These are phyloP conservation scores for Capronia epimyces DNA, from an alignment of 2,329 filamentous ascomycete genomes.

Conservation along the genomic window DNA sequence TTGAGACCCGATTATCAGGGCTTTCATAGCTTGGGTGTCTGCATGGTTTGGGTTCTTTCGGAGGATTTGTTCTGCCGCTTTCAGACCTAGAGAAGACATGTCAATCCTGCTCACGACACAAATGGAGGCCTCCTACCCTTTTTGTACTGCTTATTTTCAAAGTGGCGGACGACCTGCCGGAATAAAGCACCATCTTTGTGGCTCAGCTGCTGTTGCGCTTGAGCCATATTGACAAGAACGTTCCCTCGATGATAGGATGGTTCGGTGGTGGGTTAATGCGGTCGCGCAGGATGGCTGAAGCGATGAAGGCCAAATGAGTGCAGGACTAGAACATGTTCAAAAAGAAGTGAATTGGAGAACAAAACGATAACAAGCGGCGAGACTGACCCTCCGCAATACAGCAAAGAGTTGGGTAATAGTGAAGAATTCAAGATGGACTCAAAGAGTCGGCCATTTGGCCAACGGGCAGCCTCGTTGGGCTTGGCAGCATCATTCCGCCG, in stretches of 20 bases:
- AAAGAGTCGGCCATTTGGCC: background rate
- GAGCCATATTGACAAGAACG: conserved; percentile 24
- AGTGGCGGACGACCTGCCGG: conserved; percentile 87
- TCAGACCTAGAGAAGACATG: conserved; percentile 59
- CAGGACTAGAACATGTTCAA: conserved; percentile 14
- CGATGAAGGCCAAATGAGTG: background rate
- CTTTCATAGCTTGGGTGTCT: conserved; percentile 98
- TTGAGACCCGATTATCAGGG: conserved; percentile 87
- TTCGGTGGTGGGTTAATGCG: background rate
- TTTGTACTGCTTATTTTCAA: conserved; percentile 99
- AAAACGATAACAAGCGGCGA: conserved; percentile 2
- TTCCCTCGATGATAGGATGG: background rate
- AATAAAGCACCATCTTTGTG: conserved; percentile 94
- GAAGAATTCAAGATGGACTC: background rate
- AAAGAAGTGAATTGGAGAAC: conserved; percentile 7
- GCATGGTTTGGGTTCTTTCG: conserved; percentile 93
- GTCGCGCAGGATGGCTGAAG: background rate
- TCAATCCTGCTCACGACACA: conserved; percentile 15
- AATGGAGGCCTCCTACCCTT: conserved; percentile 49
- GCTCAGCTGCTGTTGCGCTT: conserved; percentile 40
- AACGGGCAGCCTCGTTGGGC: background rate
- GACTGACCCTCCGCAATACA: background rate
- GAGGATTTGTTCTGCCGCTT: conserved; percentile 92
- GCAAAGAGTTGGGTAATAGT: background rate
- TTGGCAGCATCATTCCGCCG: background rate